Evolutionary conservation across 306 rosid species (phyloP), one percentile per base, ranked within the genome.

Genomic region (Pterocarpus santalinus): DNA sequence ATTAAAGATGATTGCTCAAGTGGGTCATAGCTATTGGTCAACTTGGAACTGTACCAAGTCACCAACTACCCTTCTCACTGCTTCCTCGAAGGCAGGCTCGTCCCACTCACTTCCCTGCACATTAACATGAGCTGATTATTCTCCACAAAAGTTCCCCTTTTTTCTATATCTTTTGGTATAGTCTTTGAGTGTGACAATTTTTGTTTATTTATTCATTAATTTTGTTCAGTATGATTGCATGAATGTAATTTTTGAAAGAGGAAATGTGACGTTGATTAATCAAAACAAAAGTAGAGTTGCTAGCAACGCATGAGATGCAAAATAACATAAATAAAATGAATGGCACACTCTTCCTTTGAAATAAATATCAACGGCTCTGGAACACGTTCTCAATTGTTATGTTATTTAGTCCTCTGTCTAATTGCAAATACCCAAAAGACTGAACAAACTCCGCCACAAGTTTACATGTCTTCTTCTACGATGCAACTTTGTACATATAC

Each of bases 81-180:
- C 97, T 90, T 95, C 98, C 89, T 53, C 85, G 97, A 95, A 95
- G 90, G 89, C 83, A 62, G 90, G 17, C 76, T 86, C 91, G 94
- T 95, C 97, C 97, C 95, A 92, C 22, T 91, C 98, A 67, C 82
- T 80, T 77, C 76, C 91, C 98, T 94, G 58, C 74, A 67, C 47
- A 72, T 46, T 8, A 8, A 52, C 44, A 1, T 69, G 2, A 28
- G 7, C 22, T 47, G 0, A 69, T 74, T 82, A 78, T 82, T 62
- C 73, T 52, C 7, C 73, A 12, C 49, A 14, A 22, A 52, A 3
- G 6, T 14, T 22, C 0, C 22, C 9, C 2, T 2, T 1, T 17
- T 46, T 57, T 47, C 32, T 14, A 34, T 15, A 71, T 44, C 43
- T 58, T 76, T 35, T 16, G 4, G 5, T 5, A 7, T 56, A 4